Base-by-base conservation (phyloP, 306 rosid species). In the Crataegus laevigata region DNA sequence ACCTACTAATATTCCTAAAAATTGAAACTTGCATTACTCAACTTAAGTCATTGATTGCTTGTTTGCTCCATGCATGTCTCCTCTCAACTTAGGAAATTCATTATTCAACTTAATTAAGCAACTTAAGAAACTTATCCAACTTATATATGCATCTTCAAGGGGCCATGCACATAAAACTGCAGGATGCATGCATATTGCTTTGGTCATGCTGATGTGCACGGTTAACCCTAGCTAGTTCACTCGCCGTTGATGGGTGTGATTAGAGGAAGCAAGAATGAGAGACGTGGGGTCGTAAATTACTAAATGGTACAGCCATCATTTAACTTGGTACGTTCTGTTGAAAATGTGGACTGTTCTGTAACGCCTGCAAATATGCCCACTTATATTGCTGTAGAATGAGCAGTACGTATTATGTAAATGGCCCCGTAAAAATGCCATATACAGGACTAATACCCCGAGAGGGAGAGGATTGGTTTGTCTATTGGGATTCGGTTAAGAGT, bases 401-500 rank as follows among this genome's bases (percentile, higher is more conserved):
- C 24, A 66, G 54, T 47, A 15, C 15, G 54, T 47, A 15, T 47
- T 15, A 47, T 5, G 54, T 47, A 47, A 18, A 4, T 66, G 30
- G 52, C 19, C 22, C 43, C 25, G 54, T n/a, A 40, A 67, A 67
- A 67, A 15, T 4, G 19, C 36, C 55, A 54, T 14, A 9, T 34
- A 29, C 21, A 60, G 28, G 26, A 26, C 29, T 64, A 8, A 42
- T 28, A 42, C 50, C 51, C 36, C 10, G 15, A 1, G 2, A 10
- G 50, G 28, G 42, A 28, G 14, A 22, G 63, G 61, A n/a, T 11
- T 15, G 34, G 71, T 26, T 79, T 86, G 88, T 81, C 67, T 2
- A 36, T 64, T 62, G 68, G 80, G 88, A 86, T 67, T 75, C 70
- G 64, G 85, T 68, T 69, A 79, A 84, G 78, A 80, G 89, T 52